Evolutionary conservation across 2,329 filamentous ascomycete species (phyloP).

Genomic region (Penicillium sp.): DNA sequence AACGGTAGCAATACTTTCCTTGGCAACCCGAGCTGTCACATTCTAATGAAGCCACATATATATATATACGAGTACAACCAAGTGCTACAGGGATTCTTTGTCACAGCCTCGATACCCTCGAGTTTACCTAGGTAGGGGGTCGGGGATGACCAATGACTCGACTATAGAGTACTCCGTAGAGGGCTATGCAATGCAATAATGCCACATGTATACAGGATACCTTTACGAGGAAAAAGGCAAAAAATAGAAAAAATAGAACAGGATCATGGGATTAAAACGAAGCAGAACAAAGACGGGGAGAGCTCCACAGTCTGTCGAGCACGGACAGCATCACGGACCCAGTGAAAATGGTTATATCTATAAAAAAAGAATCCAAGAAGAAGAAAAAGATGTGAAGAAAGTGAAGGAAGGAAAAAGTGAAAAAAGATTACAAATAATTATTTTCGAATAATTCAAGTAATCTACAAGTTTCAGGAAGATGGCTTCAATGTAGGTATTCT

Average conservation of each 20-base stretch:
- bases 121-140: background rate
- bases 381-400: background rate
- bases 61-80: background rate
- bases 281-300: background rate
- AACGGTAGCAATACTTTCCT: background rate
- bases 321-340: constrained; percentile 20
- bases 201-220: background rate
- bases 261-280: background rate
- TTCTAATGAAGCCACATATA: background rate
- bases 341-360: background rate
- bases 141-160: background rate
- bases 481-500: background rate
- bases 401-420: background rate
- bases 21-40: background rate
- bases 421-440: background rate
- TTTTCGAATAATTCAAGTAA: background rate
- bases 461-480: background rate
- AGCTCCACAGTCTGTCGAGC: constrained; percentile 15
- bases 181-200: background rate
- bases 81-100: background rate
- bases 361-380: background rate
- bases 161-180: background rate
- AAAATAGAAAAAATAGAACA: background rate
- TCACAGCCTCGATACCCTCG: background rate
- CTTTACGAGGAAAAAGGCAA: background rate